These are phyloP conservation scores for Pythium pyrilobum DNA, from an alignment of 352 stramenopile genomes.

Conservation along the genomic window DNA sequence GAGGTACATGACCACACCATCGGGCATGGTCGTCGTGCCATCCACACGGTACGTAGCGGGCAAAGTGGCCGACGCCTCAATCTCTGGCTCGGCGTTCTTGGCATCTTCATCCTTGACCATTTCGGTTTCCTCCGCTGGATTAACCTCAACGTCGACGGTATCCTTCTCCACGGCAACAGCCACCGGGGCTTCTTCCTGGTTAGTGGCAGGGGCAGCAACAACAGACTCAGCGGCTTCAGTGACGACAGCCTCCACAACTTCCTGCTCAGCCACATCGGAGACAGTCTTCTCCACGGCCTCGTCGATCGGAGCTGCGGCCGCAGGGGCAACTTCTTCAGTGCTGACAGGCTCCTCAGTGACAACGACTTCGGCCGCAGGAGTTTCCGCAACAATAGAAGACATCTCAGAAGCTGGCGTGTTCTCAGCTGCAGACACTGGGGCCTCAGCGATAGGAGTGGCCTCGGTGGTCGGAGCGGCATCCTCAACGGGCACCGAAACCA, in stretches of 20 bases:
- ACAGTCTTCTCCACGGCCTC: neutral
- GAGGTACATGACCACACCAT: conserved; percentile 51
- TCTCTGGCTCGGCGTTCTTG: conserved; percentile 8
- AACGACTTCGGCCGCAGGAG: neutral
- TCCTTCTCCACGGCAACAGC: neutral
- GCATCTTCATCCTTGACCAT: conserved; percentile 2
- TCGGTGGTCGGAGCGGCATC: neutral
- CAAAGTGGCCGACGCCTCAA: neutral
- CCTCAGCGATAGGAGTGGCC: neutral
- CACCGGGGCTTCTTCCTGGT: neutral
- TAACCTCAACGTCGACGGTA: neutral
- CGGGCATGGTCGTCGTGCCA: conserved; percentile 33
- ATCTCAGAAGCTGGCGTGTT: no score
- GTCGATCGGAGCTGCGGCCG: neutral
- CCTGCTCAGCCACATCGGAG: neutral
- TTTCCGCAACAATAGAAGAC: neutral
- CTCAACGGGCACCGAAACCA: neutral
- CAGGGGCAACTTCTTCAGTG: conserved; percentile 11
- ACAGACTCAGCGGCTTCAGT: neutral
- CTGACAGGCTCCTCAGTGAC: conserved; percentile 2
- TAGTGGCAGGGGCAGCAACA: neutral
- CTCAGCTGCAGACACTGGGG: no score
- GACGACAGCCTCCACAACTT: conserved; percentile 5
- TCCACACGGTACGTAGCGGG: conserved; percentile 29
- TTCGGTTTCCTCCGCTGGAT: conserved; percentile 2